These are phyloP conservation scores for Diddensiella santjacobensis DNA, from an alignment of 805 yeast genomes.

Conservation along the genomic window DNA sequence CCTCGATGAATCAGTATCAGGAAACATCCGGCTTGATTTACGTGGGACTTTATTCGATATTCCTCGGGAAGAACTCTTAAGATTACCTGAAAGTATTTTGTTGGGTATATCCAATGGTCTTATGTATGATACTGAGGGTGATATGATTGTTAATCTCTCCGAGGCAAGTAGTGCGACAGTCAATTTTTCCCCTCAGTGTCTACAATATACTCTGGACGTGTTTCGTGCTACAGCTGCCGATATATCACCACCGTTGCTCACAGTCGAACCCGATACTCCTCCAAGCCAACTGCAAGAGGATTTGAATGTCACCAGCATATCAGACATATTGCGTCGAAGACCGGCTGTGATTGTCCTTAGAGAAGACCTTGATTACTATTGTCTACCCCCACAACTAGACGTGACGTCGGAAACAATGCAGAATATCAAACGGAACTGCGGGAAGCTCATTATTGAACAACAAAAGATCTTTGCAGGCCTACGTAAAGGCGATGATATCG, in stretches of 20 bases:
- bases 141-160: slow-evolving; percentile 71
- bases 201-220: slow-evolving; percentile 71
- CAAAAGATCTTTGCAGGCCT: slow-evolving; percentile 73
- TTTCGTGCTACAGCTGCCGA: slow-evolving; percentile 69
- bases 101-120: slow-evolving; percentile 90
- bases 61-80: slow-evolving; percentile 84
- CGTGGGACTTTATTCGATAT: slow-evolving; percentile 72
- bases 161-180: slow-evolving; percentile 74
- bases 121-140: slow-evolving; percentile 70
- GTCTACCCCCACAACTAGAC: slow-evolving; percentile 69
- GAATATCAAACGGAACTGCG: slow-evolving; percentile 67
- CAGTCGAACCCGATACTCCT: slow-evolving; percentile 24
- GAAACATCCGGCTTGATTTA: slow-evolving; percentile 68
- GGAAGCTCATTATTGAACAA: slow-evolving; percentile 56
- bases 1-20: slow-evolving; percentile 21
- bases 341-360: slow-evolving; percentile 90
- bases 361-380: slow-evolving; percentile 91
- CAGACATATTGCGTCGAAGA: slow-evolving; percentile 17
- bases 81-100: slow-evolving; percentile 84
- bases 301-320: slow-evolving; percentile 8
- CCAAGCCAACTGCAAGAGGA: slow-evolving; percentile 15
- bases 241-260: slow-evolving; percentile 30
- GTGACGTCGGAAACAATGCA: slow-evolving; percentile 57
- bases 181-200: slow-evolving; percentile 82
- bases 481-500: slow-evolving; percentile 32